Evolutionary conservation across 2,329 filamentous ascomycete genomes (phyloP).

Genomic region (Ustulina deusta): DNA sequence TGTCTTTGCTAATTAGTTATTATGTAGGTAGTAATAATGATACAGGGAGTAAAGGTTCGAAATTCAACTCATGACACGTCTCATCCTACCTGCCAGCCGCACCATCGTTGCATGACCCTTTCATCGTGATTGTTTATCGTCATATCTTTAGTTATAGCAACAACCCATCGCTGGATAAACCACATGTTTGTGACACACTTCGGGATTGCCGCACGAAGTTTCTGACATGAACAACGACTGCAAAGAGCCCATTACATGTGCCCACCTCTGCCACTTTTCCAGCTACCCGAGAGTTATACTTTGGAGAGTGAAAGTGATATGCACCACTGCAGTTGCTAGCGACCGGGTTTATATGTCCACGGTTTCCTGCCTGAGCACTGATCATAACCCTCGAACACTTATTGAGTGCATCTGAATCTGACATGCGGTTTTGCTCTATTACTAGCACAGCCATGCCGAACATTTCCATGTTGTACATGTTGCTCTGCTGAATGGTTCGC

Average conservation of each 20-base stretch:
- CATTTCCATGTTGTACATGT: constrained; percentile 35
- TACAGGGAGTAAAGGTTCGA: constrained; percentile 22
- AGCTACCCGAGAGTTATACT: not conserved
- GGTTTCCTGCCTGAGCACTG: not conserved
- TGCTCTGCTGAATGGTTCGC: constrained; percentile 12
- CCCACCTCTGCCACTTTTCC: not conserved
- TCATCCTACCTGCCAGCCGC: constrained; percentile 8
- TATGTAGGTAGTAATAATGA: constrained; percentile 28
- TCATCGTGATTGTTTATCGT: constrained; percentile 29
- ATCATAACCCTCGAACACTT: not conserved
- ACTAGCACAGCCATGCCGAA: constrained; percentile 12
- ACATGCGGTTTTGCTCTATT: not conserved
- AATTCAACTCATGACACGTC: constrained; percentile 21
- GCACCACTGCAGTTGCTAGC: constrained; percentile 34
- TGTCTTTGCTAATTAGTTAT: constrained; percentile 25
- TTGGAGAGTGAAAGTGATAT: constrained; percentile 13
- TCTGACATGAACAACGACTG: not conserved
- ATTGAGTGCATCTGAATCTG: constrained; percentile 4
- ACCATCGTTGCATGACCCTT: constrained; percentile 11
- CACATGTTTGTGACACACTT: not conserved
- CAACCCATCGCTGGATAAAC: constrained; percentile 4
- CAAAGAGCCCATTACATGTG: not conserved
- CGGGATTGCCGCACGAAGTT: not conserved
- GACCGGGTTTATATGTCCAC: constrained; percentile 38
- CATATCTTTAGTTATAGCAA: constrained; percentile 13